phyloP scores from a whole-genome alignment of 768 basidiomycete species.

The Trichaptum fuscoviolaceum region DNA sequence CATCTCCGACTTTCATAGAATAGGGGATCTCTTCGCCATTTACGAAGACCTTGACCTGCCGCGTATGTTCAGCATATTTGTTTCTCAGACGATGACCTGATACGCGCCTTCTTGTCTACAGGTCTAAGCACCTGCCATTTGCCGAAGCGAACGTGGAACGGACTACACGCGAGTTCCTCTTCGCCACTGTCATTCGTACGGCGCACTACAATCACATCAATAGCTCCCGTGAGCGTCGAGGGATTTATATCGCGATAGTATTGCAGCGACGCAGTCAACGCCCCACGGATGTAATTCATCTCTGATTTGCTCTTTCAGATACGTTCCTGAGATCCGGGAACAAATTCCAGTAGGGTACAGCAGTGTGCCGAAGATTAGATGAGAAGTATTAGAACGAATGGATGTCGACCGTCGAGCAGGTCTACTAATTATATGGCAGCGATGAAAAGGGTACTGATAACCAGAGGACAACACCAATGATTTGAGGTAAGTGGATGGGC shows the following conservation, averaged over 20 bases:
- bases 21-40: conserved; percentile 86
- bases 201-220: conserved; percentile 96
- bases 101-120: conserved; percentile 79
- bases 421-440: background rate
- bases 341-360: background rate
- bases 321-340: background rate
- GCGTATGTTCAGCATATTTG: background rate
- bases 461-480: background rate
- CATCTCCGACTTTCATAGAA: conserved; percentile 98
- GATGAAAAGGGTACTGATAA: background rate
- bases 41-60: conserved; percentile 81
- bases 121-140: conserved; percentile 95
- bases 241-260: conserved; percentile 96
- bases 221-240: conserved; percentile 93
- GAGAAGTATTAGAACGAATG: background rate
- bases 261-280: conserved; percentile 82
- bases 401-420: background rate
- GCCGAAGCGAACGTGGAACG: conserved; percentile 96
- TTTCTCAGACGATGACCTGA: background rate
- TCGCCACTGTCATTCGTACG: conserved; percentile 59
- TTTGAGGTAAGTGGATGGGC: background rate
- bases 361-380: background rate
- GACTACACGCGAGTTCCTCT: conserved; percentile 79
- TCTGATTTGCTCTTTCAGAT: background rate
- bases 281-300: conserved; percentile 89